phyloP scores from a whole-genome alignment of 2,329 filamentous ascomycete species.

The Diaporthe vexans region DNA sequence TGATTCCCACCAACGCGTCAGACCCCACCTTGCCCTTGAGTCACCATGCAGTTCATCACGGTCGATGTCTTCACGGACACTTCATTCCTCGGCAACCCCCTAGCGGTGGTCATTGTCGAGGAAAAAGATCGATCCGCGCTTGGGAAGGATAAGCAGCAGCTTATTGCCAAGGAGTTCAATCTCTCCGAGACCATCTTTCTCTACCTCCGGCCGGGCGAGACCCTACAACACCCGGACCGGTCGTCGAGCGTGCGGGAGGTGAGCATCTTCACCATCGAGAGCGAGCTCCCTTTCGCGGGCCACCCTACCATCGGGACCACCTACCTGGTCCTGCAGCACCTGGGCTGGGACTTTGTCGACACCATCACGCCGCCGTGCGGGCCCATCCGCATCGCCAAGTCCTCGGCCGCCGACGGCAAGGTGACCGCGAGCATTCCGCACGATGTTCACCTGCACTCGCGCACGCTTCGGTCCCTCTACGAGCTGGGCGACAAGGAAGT shows the following conservation, averaged over 20 bases:
- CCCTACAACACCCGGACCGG: slow-evolving; percentile 43
- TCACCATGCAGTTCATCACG: slow-evolving; percentile 62
- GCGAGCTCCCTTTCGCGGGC: slow-evolving; percentile 73
- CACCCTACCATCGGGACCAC: slow-evolving; percentile 73
- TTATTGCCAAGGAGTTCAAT: slow-evolving; percentile 74
- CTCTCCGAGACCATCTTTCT: slow-evolving; percentile 75
- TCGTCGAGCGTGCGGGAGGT: slow-evolving; percentile 57
- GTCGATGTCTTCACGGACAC: slow-evolving; percentile 71
- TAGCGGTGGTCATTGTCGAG: slow-evolving; percentile 71
- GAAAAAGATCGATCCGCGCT: slow-evolving; percentile 54
- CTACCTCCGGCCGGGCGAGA: slow-evolving; percentile 58
- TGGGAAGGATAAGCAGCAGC: slow-evolving; percentile 67
- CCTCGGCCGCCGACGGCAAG: slow-evolving; percentile 48
- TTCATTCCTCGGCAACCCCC: slow-evolving; percentile 69
- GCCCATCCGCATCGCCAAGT: slow-evolving; percentile 61
- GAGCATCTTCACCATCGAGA: slow-evolving; percentile 70
- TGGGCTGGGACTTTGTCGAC: slow-evolving; percentile 52
- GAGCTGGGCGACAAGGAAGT: slow-evolving; percentile 46
- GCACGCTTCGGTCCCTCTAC: slow-evolving; percentile 54
- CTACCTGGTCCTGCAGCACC: slow-evolving; percentile 59
- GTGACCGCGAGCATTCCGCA: slow-evolving; percentile 77
- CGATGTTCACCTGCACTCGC: slow-evolving; percentile 72
- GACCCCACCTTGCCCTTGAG: not conserved
- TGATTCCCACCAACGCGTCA: not conserved
- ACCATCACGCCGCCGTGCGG: slow-evolving; percentile 70